phyloP scores from a whole-genome alignment of 148 eudicot species.

The Rhododendron mucronatum region DNA sequence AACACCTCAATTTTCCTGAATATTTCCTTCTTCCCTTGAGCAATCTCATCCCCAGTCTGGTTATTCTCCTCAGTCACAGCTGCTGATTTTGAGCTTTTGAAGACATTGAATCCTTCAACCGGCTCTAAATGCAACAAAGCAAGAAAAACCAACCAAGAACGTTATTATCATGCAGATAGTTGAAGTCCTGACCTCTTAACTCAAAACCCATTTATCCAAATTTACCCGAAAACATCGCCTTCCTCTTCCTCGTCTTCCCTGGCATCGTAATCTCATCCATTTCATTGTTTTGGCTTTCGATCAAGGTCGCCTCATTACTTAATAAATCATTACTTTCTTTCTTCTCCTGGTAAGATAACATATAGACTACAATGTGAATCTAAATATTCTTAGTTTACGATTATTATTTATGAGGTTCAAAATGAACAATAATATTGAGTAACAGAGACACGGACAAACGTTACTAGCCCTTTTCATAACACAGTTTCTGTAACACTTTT shows the following conservation, averaged over 20 bases:
- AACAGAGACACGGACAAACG: neutral
- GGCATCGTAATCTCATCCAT: conserved; percentile 26
- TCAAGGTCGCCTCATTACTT: conserved; percentile 16
- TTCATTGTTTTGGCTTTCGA: conserved; percentile 18
- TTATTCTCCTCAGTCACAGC: conserved; percentile 29
- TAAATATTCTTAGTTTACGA: neutral
- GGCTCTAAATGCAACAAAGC: conserved; percentile 25
- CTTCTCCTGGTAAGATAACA: conserved; percentile 39
- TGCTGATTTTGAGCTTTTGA: conserved; percentile 45
- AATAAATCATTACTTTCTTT: conserved; percentile 35
- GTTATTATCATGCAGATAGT: neutral
- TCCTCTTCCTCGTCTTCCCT: conserved; percentile 75
- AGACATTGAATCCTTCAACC: conserved; percentile 82
- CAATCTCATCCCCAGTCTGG: conserved; percentile 25
- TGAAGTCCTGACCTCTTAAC: neutral
- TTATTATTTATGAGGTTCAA: neutral
- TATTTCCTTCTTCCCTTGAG: conserved; percentile 53
- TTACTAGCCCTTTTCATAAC: neutral
- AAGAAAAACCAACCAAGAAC: conserved; percentile 6
- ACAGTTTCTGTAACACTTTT: neutral
- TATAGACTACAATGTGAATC: neutral
- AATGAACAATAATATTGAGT: neutral
- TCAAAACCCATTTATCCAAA: neutral
- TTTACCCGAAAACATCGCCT: conserved; percentile 41
- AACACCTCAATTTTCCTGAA: conserved; percentile 72